Base-by-base conservation (phyloP, 1,284 basidiomycete genomes). In the Puccinia triticina region DNA sequence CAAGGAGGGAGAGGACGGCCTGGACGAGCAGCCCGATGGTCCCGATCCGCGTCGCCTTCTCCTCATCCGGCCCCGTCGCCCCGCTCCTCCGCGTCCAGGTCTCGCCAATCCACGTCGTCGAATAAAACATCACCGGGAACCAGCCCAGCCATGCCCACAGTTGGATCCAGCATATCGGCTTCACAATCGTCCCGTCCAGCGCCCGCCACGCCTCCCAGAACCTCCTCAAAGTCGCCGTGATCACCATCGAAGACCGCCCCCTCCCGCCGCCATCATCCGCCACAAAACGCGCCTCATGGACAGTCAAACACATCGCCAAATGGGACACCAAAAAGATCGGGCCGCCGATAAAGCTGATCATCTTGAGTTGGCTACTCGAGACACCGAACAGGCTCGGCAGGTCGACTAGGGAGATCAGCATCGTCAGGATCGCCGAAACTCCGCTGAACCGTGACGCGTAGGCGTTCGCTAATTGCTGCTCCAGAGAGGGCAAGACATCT, bases 111-210 rank as follows among this genome's bases (percentile, higher is more conserved):
- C 85, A 87, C n/a, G 85, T 86, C 0, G 85, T 87, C 43, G 85
- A 74, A 67, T 86, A 87, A 83, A 87, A 87, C 16, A 87, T 82
- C 50, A 87, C 85, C 5, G 86, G 86, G 72, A 87, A 87, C 86
- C 86, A 87, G 67, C 86, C 85, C 84, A 86, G 85, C 66, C 85
- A 86, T 0, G 85, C 85, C 82, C 87, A 86, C n/a, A 87, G 77
- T 83, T 86, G 85, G 34, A 85, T 85, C 16, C 84, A 37, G 69
- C 86, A 87, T 18, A 87, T 84, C 23, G 86, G 83, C 55, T 85
- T 83, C 23, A 87, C 84, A 1, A 85, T 82, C n/a, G 83, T 74
- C 32, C 64, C 77, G 0, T 86, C 86, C 14, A 87, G 77, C n/a
- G 84, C 76, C 1, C 83, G 67, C 32, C 84, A 84, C 0, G 85